Conservation (phyloP, 1,139 yeast species). For the Candida pseudoviswanathii region DNA sequence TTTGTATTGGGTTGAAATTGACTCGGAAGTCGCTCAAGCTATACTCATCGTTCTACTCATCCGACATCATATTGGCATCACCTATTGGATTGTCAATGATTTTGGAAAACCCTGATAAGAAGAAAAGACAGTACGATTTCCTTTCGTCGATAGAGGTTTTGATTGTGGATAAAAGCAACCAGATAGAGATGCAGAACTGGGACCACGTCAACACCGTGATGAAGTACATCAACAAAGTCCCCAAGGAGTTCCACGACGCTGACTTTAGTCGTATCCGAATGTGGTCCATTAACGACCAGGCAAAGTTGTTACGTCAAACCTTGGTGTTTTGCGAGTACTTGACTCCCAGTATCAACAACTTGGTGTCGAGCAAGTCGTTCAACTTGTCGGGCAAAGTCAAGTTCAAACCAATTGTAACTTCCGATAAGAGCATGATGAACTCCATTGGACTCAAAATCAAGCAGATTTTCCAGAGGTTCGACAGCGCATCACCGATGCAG, state of each 20-base stretch:
- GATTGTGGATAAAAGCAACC: slow-evolving; percentile 81
- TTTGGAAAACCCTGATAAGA: slow-evolving; percentile 63
- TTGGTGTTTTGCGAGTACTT: slow-evolving; percentile 70
- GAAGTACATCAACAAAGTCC: slow-evolving; percentile 73
- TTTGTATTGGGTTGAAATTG: slow-evolving; percentile 84
- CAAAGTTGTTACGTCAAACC: slow-evolving; percentile 74
- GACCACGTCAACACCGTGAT: slow-evolving; percentile 76
- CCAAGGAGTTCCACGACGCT: slow-evolving; percentile 76
- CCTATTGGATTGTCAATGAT: slow-evolving; percentile 89
- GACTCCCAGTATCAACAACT: slow-evolving; percentile 80
- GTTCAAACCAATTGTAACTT: slow-evolving; percentile 42
- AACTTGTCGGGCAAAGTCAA: slow-evolving; percentile 71
- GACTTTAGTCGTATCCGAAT: slow-evolving; percentile 90
- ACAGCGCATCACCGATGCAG: slow-evolving; percentile 53
- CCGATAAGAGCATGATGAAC: slow-evolving; percentile 48
- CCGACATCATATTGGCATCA: slow-evolving; percentile 88
- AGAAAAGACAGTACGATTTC: slow-evolving; percentile 67
- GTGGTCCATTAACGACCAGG: slow-evolving; percentile 90
- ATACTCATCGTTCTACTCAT: slow-evolving; percentile 79
- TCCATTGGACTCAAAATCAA: slow-evolving; percentile 59
- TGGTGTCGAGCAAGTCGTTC: slow-evolving; percentile 56
- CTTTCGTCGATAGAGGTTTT: slow-evolving; percentile 84
- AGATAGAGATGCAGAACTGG: slow-evolving; percentile 93
- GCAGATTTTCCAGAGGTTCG: slow-evolving; percentile 76
- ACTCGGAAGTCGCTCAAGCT: slow-evolving; percentile 85